A percentile compares a stretch with the other conserved stretches of the same genome.
Conservation (phyloP, 345 rosid species). For the Camelina neglecta region DNA sequence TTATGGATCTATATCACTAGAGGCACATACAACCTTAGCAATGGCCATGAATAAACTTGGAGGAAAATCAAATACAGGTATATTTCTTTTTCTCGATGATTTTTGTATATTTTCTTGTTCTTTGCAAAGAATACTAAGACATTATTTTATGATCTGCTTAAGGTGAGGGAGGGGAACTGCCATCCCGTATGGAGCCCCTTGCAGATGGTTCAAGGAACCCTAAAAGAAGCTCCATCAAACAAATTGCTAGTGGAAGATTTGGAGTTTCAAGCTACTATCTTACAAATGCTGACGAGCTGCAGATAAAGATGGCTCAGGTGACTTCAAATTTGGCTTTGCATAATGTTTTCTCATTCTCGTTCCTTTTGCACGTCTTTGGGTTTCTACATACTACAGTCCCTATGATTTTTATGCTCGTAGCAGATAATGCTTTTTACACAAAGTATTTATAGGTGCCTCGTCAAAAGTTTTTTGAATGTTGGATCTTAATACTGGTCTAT, state of each 20-base stretch:
- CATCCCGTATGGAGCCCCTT: constrained; percentile 95
- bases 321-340: constrained; percentile 6
- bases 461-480: constrained; percentile 27
- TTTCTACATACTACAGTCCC: constrained; percentile 41
- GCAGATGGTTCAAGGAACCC: constrained; percentile 92
- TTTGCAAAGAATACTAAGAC: background rate
- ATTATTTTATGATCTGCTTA: constrained; percentile 14
- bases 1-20: constrained; percentile 96
- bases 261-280: constrained; percentile 99
- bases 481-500: background rate
- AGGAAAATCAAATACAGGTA: constrained; percentile 99
- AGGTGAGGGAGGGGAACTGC: constrained; percentile 99
- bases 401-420: constrained; percentile 27
- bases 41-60: constrained; percentile 94
- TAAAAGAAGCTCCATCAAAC: constrained; percentile 96
- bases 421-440: constrained; percentile 59
- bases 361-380: constrained; percentile 51
- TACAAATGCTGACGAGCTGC: constrained; percentile 97
- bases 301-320: constrained; percentile 99
- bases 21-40: constrained; percentile 91
- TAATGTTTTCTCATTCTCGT: constrained; percentile 37
- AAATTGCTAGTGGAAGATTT: constrained; percentile 99
- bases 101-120: background rate
- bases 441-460: constrained; percentile 51
- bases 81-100: background rate